Base-by-base conservation (phyloP, 768 basidiomycete genomes). In the Suillus bovinus region DNA sequence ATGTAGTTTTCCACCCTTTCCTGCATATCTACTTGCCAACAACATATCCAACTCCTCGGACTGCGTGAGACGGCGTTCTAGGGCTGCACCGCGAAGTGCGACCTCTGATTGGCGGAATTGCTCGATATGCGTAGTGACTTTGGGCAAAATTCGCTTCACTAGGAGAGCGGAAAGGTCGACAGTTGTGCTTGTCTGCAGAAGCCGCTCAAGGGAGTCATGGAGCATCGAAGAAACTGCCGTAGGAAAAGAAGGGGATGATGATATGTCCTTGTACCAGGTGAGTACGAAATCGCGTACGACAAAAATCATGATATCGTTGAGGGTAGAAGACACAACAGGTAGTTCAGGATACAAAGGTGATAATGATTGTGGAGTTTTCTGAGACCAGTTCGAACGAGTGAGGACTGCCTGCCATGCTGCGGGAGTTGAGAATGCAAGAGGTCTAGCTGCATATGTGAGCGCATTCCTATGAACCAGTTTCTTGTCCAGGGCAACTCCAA, bases 361-460 rank as follows among this genome's bases (percentile, higher is more conserved):
- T 22, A 90, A 79, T n/a, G 85, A 78, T 69, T 87, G 86, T 0
- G 89, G 86, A 4, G 86, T 77, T 61, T 81, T 85, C 66, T 89
- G 86, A 4, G 91, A 91, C 95, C 94, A 96, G 73, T 90, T 87
- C n/a, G 92, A 92, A 36, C 94, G 86, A 50, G 86, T 94, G 57
- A 92, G 80, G 53, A 93, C 90, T 0, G 89, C 94, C 70, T 95
- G 92, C 95, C 95, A 97, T 36, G 94, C 95, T 61, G 95, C 93
- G 29, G 94, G 93, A 3, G 94, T 94, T 5, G 93, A 93, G 79
- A 97, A 96, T 3, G 86, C 83, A 54, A 95, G 81, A 0, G 92
- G 92, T 39, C 86, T 84, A 20, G 92, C 87, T 0, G 88, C 86
- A 61, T 78, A 76, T 11, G 76, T 74, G n/a, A 88, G 77, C 47